These are phyloP conservation scores for Xylaria nigripes DNA, from an alignment of 495 filamentous ascomycete species.

Conservation along the genomic window DNA sequence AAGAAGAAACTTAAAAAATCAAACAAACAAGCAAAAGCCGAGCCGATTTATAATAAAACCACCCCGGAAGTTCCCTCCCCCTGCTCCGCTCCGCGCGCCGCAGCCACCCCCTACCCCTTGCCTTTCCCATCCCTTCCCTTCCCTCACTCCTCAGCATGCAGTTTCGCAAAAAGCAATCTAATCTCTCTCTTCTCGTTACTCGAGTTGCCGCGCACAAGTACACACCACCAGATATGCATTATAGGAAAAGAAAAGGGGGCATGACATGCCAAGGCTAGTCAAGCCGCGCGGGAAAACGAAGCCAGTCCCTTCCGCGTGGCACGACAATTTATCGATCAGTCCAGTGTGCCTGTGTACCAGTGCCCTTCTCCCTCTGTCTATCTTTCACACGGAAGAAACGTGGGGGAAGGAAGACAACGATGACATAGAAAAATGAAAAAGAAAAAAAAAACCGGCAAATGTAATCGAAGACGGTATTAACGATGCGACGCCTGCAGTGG, in stretches of 20 bases:
- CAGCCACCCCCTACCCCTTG: neutral
- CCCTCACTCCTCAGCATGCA: neutral
- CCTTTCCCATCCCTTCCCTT: neutral
- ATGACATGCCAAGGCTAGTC: neutral
- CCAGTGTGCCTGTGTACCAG: neutral
- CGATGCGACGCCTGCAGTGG: no score
- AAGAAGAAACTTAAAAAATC: neutral
- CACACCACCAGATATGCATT: no score
- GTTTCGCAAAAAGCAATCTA: neutral
- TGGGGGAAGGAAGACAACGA: no score
- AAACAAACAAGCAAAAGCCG: neutral
- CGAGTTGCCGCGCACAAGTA: neutral
- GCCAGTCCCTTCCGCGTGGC: neutral
- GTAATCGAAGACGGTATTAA: no score
- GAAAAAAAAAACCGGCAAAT: neutral
- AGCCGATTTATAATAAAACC: neutral
- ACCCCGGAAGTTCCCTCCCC: no score
- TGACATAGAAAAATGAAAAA: neutral
- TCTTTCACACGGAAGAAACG: no score
- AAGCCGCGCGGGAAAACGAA: neutral
- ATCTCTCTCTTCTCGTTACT: neutral
- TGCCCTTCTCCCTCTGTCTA: neutral
- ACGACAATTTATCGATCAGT: neutral
- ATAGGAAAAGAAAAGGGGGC: neutral
- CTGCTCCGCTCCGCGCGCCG: neutral